phyloP scores from a whole-genome alignment of 2,329 filamentous ascomycete genomes.

The Lasiodiplodia sp. region DNA sequence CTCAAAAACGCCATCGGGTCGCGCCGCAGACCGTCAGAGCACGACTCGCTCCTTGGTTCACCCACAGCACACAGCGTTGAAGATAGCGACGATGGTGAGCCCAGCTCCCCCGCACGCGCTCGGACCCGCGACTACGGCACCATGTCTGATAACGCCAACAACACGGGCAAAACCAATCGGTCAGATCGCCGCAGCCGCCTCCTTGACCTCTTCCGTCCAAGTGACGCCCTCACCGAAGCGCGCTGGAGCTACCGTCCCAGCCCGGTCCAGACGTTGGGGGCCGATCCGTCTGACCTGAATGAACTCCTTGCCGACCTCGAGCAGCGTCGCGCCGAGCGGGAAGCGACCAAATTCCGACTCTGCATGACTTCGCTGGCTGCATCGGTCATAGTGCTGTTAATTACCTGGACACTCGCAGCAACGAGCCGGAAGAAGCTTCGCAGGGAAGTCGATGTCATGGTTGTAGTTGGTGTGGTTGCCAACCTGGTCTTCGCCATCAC shows the following conservation, averaged over 20 bases:
- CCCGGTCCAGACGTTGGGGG: slow-evolving; percentile 12
- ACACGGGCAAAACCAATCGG: slow-evolving; percentile 27
- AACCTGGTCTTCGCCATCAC: slow-evolving; percentile 70
- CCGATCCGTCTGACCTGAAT: slow-evolving; percentile 16
- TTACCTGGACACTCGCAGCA: slow-evolving; percentile 70
- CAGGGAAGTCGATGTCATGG: slow-evolving; percentile 76
- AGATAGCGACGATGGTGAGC: slow-evolving; percentile 36
- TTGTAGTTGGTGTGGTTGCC: slow-evolving; percentile 71
- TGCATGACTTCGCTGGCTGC: slow-evolving; percentile 63
- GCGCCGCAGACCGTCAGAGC: slow-evolving; percentile 32
- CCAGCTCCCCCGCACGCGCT: slow-evolving; percentile 1
- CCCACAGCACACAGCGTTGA: slow-evolving; percentile 33
- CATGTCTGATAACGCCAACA: slow-evolving; percentile 15
- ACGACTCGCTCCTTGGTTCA: slow-evolving; percentile 42
- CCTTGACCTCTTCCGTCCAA: slow-evolving; percentile 26
- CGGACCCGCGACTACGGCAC: slow-evolving; percentile 45
- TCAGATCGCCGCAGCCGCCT: not conserved
- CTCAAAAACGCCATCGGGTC: slow-evolving; percentile 38
- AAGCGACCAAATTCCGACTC: slow-evolving; percentile 45
- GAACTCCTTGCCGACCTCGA: slow-evolving; percentile 32
- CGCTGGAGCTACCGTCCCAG: slow-evolving; percentile 9
- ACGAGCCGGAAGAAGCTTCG: slow-evolving; percentile 73
- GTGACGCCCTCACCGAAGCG: not conserved
- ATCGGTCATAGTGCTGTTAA: slow-evolving; percentile 68
- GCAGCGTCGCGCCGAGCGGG: slow-evolving; percentile 41